phyloP scores from a whole-genome alignment of 169 alveolate genomes.

The Sarcocystis neurona region DNA sequence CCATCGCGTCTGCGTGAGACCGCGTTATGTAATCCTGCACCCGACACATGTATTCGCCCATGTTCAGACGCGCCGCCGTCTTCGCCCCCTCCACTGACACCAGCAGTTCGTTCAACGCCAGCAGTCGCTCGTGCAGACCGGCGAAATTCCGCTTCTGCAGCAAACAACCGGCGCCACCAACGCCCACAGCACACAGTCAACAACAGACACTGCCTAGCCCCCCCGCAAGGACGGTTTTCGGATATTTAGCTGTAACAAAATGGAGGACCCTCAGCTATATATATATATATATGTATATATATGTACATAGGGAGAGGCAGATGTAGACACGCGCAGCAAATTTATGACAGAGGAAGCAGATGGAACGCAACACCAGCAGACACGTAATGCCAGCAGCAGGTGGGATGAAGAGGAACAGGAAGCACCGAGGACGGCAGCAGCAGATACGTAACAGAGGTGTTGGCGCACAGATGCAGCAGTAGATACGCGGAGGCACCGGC shows the following conservation, averaged over 20 bases:
- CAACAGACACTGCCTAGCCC: not conserved
- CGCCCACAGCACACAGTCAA: not conserved
- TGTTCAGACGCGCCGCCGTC: constrained; percentile 65
- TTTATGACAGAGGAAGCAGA: not conserved
- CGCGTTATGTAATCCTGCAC: constrained; percentile 41
- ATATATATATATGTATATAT: not conserved
- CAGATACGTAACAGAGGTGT: no score
- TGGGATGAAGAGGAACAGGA: no score
- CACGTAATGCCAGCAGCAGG: no score
- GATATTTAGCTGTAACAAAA: not conserved
- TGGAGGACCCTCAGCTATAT: not conserved
- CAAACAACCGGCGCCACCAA: not conserved
- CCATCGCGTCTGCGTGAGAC: constrained; percentile 32
- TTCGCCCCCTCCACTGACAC: constrained; percentile 75
- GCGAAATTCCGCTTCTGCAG: constrained; percentile 54
- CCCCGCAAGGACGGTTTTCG: not conserved
- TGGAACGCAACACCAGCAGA: no score
- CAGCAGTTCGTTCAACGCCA: constrained; percentile 71
- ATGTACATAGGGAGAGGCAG: not conserved
- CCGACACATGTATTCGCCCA: constrained; percentile 46
- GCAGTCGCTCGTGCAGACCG: constrained; percentile 68
- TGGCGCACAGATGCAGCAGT: no score
- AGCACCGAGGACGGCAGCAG: no score
- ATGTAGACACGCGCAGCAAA: not conserved
- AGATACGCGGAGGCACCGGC: no score